Evolutionary conservation across 257 asterid genomes (phyloP).

Genomic region (Solanum virginianum): DNA sequence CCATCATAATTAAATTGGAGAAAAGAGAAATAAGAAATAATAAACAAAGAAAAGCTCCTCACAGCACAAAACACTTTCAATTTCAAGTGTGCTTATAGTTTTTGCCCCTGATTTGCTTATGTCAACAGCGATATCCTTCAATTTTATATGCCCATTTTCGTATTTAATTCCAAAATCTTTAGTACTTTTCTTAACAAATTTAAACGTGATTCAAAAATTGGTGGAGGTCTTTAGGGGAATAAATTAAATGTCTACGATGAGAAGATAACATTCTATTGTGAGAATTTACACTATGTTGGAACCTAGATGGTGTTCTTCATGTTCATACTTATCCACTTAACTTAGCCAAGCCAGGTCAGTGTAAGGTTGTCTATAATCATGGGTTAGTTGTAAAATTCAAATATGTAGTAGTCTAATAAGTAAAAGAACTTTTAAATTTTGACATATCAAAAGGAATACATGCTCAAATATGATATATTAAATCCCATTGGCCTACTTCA

Average conservation of each 20-base stretch:
- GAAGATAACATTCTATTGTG: not conserved
- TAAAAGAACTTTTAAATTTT: not conserved
- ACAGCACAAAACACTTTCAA: not conserved
- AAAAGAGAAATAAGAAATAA: not conserved
- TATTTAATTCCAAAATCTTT: no score
- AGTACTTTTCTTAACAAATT: no score
- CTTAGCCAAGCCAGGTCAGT: not conserved
- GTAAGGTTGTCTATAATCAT: not conserved
- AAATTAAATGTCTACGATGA: no score
- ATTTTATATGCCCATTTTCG: no score
- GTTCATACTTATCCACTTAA: no score
- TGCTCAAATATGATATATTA: not conserved
- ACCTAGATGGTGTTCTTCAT: not conserved
- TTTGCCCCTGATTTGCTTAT: no score
- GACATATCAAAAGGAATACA: not conserved
- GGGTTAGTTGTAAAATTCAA: not conserved
- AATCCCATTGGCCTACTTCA: not conserved
- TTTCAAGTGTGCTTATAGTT: no score
- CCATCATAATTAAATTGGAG: not conserved
- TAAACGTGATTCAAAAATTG: no score
- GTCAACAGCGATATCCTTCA: no score
- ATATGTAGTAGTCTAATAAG: not conserved
- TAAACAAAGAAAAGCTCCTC: not conserved
- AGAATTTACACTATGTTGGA: not conserved
- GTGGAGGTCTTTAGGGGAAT: no score